Conservation (phyloP, 306 rosid genomes). For the Hippophae gyantsensis region DNA sequence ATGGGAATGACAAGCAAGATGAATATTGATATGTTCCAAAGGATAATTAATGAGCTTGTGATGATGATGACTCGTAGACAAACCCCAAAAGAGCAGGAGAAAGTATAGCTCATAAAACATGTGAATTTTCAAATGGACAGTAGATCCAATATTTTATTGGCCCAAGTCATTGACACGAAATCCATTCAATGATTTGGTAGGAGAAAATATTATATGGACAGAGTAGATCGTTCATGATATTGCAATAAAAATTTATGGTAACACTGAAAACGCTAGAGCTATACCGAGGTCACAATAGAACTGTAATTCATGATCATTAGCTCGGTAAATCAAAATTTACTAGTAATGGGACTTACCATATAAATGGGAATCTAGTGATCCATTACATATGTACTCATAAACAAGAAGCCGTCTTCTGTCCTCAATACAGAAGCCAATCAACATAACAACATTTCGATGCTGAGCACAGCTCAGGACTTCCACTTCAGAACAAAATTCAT, state of each 20-base stretch:
- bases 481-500: conserved; percentile 91
- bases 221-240: too few relatives aligned
- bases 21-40: background rate
- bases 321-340: background rate
- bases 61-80: background rate
- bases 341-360: conserved; percentile 47
- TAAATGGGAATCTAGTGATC: conserved; percentile 90
- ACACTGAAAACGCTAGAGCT: too few relatives aligned
- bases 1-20: conserved; percentile 6
- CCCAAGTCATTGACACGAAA: too few relatives aligned
- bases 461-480: conserved; percentile 99
- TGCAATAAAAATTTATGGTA: too few relatives aligned
- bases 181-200: too few relatives aligned
- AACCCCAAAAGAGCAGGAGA: too few relatives aligned
- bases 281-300: too few relatives aligned
- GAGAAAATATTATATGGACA: too few relatives aligned
- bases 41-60: conserved; percentile 3
- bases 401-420: conserved; percentile 86
- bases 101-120: too few relatives aligned
- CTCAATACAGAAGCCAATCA: conserved; percentile 95
- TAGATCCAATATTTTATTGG: too few relatives aligned
- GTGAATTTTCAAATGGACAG: too few relatives aligned
- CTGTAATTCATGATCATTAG: background rate
- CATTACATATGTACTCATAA: conserved; percentile 95
- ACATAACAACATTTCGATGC: conserved; percentile 95